Evolutionary conservation across 169 alveolate species (phyloP).

Genomic region (Perkinsus olseni): DNA sequence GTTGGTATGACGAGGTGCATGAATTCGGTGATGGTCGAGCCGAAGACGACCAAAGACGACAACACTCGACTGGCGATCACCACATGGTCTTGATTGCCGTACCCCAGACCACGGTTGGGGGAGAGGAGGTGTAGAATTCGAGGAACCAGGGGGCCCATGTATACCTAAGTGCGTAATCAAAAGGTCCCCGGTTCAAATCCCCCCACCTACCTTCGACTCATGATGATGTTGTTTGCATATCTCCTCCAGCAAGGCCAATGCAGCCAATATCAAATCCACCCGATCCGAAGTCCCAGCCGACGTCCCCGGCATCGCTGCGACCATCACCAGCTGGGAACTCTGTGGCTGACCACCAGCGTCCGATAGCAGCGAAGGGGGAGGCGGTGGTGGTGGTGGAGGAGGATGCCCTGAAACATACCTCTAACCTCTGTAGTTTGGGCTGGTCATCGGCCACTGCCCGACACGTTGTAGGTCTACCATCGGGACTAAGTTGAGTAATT

Average conservation of each 20-base stretch:
- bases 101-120: neutral
- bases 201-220: neutral
- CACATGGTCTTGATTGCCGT: neutral
- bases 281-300: neutral
- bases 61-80: neutral
- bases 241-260: neutral
- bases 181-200: neutral
- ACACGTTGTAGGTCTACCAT: too few relatives aligned
- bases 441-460: too few relatives aligned
- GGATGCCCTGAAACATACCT: neutral
- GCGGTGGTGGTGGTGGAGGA: neutral
- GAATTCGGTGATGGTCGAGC: neutral
- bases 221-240: neutral
- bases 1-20: slow-evolving; percentile 1
- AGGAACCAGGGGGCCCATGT: neutral
- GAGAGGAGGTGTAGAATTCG: neutral
- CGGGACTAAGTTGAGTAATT: too few relatives aligned
- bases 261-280: neutral
- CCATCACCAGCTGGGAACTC: neutral
- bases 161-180: neutral
- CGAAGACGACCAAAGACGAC: neutral
- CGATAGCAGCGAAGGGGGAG: neutral
- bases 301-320: neutral
- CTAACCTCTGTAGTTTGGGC: too few relatives aligned
- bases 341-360: neutral